Conservation (phyloP, 2,329 filamentous ascomycete genomes). For the Trichoderma atrobrunneum region DNA sequence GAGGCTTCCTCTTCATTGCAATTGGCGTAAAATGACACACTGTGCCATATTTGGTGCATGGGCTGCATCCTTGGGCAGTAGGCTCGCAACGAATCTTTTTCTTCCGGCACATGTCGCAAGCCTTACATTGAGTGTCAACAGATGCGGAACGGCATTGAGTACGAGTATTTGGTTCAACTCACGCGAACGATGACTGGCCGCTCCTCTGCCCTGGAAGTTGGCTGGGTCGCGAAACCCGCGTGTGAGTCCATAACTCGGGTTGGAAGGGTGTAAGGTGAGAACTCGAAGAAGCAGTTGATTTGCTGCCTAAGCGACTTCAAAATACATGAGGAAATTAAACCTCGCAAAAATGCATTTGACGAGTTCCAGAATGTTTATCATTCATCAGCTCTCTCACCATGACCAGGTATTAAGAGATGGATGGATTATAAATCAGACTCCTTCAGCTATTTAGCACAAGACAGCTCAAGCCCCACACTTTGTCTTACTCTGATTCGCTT, state of each 20-base stretch:
- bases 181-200: conserved; percentile 4
- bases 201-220: neutral
- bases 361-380: neutral
- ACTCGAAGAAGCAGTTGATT: neutral
- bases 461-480: neutral
- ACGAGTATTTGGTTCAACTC: neutral
- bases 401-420: neutral
- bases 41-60: conserved; percentile 12
- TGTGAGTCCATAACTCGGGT: neutral
- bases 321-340: neutral
- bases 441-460: neutral
- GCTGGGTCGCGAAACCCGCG: neutral
- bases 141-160: neutral
- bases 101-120: conserved; percentile 6
- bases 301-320: neutral
- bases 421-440: conserved; percentile 10
- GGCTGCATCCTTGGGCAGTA: neutral
- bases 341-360: neutral
- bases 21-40: conserved; percentile 8
- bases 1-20: conserved; percentile 3
- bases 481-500: neutral
- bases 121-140: neutral
- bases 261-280: neutral
- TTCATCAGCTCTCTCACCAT: neutral
- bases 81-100: conserved; percentile 9